These are phyloP conservation scores for Gossypium australe DNA, from an alignment of 345 rosid species.

Conservation along the genomic window DNA sequence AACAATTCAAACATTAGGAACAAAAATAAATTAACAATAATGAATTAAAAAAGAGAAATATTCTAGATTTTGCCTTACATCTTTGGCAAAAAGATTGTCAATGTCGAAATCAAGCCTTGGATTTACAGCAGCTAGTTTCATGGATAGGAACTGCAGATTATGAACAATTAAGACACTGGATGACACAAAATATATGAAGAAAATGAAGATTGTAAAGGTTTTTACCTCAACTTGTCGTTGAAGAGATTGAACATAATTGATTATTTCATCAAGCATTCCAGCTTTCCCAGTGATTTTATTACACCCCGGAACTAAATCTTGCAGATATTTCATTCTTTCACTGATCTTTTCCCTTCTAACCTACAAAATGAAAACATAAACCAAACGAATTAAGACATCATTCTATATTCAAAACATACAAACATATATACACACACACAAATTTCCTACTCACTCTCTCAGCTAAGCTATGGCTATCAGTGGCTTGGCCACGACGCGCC, in stretches of 20 bases:
- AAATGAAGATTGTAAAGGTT: neutral
- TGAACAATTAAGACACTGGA: neutral
- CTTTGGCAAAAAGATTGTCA: constrained; percentile 46
- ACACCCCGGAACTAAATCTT: constrained; percentile 76
- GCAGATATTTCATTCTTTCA: constrained; percentile 79
- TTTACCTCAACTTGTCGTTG: constrained; percentile 74
- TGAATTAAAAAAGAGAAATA: neutral
- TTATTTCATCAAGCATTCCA: constrained; percentile 85
- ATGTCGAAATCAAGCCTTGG: constrained; percentile 52
- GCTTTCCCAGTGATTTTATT: constrained; percentile 69
- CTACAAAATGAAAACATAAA: constrained; percentile 29
- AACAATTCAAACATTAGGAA: neutral
- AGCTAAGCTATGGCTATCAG: constrained; percentile 96
- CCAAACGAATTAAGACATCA: neutral
- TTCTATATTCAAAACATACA: neutral
- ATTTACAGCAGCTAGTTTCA: constrained; percentile 66
- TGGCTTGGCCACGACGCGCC: constrained; percentile 96
- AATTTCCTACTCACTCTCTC: constrained; percentile 64
- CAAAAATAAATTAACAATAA: neutral
- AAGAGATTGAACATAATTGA: constrained; percentile 78
- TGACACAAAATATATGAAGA: neutral
- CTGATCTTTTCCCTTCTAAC: constrained; percentile 85
- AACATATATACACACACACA: neutral
- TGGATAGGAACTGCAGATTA: constrained; percentile 54
- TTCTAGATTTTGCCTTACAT: constrained; percentile 28